Conservation (phyloP, 2,329 filamentous ascomycete species). For the Diplodia mutila region DNA sequence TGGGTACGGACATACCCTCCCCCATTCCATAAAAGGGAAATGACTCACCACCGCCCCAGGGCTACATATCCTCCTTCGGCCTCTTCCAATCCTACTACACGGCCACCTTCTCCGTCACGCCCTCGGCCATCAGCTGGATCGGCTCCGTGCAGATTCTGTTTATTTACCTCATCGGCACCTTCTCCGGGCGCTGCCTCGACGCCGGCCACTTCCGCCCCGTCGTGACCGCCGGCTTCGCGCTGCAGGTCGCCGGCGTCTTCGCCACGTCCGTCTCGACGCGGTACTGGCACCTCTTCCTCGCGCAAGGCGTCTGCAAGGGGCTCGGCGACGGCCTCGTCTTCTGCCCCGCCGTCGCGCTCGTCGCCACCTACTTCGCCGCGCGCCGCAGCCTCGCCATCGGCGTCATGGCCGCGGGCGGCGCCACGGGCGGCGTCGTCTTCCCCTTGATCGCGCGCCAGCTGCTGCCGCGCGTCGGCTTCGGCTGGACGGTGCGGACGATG, state of each 20-base stretch:
- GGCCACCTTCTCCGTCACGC: slow-evolving; percentile 32
- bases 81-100: slow-evolving; percentile 60
- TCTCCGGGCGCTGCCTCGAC: slow-evolving; percentile 50
- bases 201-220: slow-evolving; percentile 47
- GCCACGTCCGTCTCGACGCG: slow-evolving; percentile 47
- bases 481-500: slow-evolving; percentile 37
- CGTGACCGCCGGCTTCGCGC: slow-evolving; percentile 41
- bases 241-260: slow-evolving; percentile 49
- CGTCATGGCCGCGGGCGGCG: slow-evolving; percentile 33
- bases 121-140: slow-evolving; percentile 55
- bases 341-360: slow-evolving; percentile 41
- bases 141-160: slow-evolving; percentile 53
- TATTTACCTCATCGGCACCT: slow-evolving; percentile 48
- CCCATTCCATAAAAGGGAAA: too few relatives aligned
- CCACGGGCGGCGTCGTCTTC: slow-evolving; percentile 31
- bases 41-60: slow-evolving; percentile 24
- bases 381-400: slow-evolving; percentile 38
- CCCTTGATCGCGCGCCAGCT: slow-evolving; percentile 29
- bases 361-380: slow-evolving; percentile 43
- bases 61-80: slow-evolving; percentile 58
- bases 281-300: slow-evolving; percentile 55
- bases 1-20: too few relatives aligned
- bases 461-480: slow-evolving; percentile 29
- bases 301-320: slow-evolving; percentile 53
- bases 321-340: slow-evolving; percentile 50